Evolutionary conservation across 768 basidiomycete genomes (phyloP).

Genomic region (Lactarius quietus): DNA sequence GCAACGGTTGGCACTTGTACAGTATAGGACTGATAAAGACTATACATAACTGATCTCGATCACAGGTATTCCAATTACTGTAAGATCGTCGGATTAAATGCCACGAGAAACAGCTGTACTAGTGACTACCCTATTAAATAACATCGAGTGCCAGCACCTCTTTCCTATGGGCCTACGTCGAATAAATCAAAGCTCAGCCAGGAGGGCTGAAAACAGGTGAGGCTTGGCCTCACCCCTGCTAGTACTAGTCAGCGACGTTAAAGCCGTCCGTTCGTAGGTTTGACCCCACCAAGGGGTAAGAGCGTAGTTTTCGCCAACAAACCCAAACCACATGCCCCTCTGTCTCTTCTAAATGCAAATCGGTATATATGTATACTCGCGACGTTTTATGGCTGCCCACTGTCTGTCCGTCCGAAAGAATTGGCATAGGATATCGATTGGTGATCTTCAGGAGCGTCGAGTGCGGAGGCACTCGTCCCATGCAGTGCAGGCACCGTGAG

Average conservation of each 20-base stretch:
- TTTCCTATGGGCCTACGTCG: too few relatives aligned
- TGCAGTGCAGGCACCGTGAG: constrained; percentile 1
- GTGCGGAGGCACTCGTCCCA: neutral
- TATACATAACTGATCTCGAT: too few relatives aligned
- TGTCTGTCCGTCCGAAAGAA: neutral
- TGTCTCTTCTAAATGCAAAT: neutral
- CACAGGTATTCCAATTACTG: too few relatives aligned
- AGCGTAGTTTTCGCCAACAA: neutral
- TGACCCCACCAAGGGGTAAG: neutral
- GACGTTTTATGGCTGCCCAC: neutral
- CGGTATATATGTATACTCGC: neutral
- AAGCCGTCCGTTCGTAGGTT: neutral
- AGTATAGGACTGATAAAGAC: too few relatives aligned
- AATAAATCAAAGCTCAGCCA: neutral
- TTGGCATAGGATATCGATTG: neutral
- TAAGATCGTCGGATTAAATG: too few relatives aligned
- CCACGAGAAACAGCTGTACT: too few relatives aligned
- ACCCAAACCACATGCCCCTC: neutral
- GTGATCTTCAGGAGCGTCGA: neutral
- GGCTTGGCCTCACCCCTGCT: neutral
- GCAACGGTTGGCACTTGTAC: too few relatives aligned
- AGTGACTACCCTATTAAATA: too few relatives aligned
- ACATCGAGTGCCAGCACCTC: too few relatives aligned
- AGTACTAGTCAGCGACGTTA: neutral
- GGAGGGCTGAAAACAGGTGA: neutral